Percentiles rank a stretch among this genome's conserved stretches.
Conservation (phyloP, 1,139 yeast species). For the Suhomyces choctaworum region DNA sequence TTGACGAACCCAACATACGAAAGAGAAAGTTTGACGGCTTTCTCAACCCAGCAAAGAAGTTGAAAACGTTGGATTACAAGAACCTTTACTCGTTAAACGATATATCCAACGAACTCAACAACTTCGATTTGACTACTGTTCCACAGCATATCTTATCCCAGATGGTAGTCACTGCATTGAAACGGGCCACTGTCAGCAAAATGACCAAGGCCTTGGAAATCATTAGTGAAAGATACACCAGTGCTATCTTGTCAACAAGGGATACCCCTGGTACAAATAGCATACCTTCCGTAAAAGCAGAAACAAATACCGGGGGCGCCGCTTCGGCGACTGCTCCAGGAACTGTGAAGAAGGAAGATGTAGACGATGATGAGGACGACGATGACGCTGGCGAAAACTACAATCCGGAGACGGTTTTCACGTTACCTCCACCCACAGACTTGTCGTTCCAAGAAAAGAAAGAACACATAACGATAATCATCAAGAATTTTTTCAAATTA, state of each 20-base stretch:
- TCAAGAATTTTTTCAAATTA: conserved; percentile 54
- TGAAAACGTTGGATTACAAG: conserved; percentile 37
- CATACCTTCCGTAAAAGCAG: conserved; percentile 12
- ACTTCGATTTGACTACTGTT: conserved; percentile 68
- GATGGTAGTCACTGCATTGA: conserved; percentile 66
- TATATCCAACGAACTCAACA: conserved; percentile 56
- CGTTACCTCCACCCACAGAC: conserved; percentile 58
- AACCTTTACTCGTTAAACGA: conserved; percentile 62
- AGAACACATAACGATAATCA: conserved; percentile 52
- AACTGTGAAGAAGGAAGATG: conserved; percentile 1
- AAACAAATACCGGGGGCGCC: conserved; percentile 2
- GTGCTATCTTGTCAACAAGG: conserved; percentile 16
- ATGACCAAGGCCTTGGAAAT: conserved; percentile 70
- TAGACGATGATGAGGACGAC: conserved; percentile 38
- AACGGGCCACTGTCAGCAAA: conserved; percentile 51
- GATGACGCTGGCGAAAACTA: conserved; percentile 37
- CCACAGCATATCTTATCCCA: conserved; percentile 64
- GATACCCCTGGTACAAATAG: neutral
- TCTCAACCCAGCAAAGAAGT: conserved; percentile 26
- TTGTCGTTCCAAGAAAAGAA: conserved; percentile 51
- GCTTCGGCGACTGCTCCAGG: neutral
- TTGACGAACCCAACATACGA: conserved; percentile 33
- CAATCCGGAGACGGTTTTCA: conserved; percentile 47
- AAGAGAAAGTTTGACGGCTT: conserved; percentile 44
- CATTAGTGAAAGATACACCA: conserved; percentile 58